These are phyloP conservation scores for Aquilaria agallochum DNA, from an alignment of 441 rosid species.

Conservation along the genomic window DNA sequence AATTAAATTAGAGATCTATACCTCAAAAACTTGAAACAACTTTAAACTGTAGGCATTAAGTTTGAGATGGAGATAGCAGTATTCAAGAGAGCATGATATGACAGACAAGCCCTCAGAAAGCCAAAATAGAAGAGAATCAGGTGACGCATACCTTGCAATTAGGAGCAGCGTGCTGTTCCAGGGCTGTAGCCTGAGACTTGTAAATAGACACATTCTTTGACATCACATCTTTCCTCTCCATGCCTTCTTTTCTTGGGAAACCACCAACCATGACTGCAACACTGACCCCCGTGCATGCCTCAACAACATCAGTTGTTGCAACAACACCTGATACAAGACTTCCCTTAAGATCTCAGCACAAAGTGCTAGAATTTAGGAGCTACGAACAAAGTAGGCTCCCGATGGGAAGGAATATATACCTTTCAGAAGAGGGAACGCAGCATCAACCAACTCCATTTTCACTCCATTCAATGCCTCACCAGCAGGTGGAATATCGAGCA, in stretches of 20 bases:
- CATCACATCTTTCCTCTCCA: slow-evolving; percentile 99
- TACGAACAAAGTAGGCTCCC: background rate
- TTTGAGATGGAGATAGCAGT: no score
- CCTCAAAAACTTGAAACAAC: no score
- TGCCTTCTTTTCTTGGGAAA: slow-evolving; percentile 95
- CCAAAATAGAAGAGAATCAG: background rate
- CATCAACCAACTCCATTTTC: slow-evolving; percentile 93
- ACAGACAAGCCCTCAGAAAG: no score
- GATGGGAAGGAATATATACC: slow-evolving; percentile 28
- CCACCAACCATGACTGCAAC: slow-evolving; percentile 98
- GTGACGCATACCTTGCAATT: slow-evolving; percentile 77
- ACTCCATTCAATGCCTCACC: slow-evolving; percentile 93
- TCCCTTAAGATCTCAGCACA: slow-evolving; percentile 6
- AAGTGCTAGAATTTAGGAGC: no score
- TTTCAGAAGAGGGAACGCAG: slow-evolving; percentile 95
- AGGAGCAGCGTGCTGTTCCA: slow-evolving; percentile 85
- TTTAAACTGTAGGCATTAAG: no score
- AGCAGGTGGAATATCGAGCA: slow-evolving; percentile 95
- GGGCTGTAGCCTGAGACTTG: slow-evolving; percentile 92
- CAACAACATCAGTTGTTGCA: slow-evolving; percentile 90
- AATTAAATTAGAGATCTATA: no score
- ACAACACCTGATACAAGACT: slow-evolving; percentile 61
- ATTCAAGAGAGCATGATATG: no score
- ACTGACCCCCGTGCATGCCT: slow-evolving; percentile 93
- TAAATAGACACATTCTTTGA: slow-evolving; percentile 88